These are phyloP conservation scores for Zea luxurians DNA, from an alignment of 176 grass and related monocot genomes.

Conservation along the genomic window DNA sequence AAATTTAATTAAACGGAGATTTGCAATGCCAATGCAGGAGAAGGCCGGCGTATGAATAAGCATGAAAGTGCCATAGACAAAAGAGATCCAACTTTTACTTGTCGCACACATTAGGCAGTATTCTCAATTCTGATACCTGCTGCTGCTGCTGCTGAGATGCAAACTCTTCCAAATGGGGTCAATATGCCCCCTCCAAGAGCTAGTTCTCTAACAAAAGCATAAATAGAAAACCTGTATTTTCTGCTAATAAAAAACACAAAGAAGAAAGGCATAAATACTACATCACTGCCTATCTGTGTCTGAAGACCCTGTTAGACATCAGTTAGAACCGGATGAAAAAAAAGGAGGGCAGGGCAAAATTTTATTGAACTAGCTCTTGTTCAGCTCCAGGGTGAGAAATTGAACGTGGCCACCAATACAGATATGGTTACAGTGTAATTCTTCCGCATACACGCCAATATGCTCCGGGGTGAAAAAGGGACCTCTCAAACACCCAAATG, in stretches of 20 bases:
- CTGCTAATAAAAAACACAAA: not conserved
- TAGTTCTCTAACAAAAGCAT: not conserved
- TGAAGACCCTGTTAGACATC: constrained; percentile 38
- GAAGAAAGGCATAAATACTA: not conserved
- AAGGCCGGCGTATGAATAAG: not conserved
- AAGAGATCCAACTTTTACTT: not conserved
- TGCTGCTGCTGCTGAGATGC: not conserved
- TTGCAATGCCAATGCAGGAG: not conserved
- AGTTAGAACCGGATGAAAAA: not conserved
- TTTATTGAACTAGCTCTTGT: constrained; percentile 19
- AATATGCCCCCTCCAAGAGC: not conserved
- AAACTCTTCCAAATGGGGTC: not conserved
- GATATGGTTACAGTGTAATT: constrained; percentile 41
- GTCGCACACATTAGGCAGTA: not conserved
- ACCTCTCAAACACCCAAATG: constrained; percentile 86
- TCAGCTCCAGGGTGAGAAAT: not conserved
- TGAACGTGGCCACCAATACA: constrained; percentile 2
- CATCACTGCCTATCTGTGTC: not conserved
- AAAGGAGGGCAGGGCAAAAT: constrained; percentile 8
- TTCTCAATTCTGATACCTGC: not conserved
- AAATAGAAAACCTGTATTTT: not conserved
- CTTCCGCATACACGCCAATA: constrained; percentile 77
- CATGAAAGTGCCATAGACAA: not conserved
- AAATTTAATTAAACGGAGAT: not conserved
- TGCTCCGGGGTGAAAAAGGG: constrained; percentile 78